Evolutionary conservation across 2,329 filamentous ascomycete genomes (phyloP).

Genomic region (Thielaviopsis ethacetica): DNA sequence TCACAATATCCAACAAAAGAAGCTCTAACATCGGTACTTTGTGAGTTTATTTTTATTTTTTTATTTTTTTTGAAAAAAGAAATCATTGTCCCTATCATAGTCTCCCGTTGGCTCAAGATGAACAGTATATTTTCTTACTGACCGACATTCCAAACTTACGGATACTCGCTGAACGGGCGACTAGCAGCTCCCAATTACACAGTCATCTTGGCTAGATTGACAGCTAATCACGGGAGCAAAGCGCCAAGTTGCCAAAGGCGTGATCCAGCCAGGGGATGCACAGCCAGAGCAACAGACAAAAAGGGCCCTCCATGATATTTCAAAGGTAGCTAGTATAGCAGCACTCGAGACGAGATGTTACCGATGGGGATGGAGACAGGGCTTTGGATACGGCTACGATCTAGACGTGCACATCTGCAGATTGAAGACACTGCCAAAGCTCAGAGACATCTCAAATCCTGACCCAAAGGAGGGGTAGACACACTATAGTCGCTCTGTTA

Average conservation of each 20-base stretch:
- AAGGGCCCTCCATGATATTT: too few relatives aligned
- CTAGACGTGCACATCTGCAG: neutral
- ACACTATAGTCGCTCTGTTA: neutral
- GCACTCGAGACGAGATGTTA: neutral
- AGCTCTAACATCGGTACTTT: too few relatives aligned
- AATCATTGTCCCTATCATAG: too few relatives aligned
- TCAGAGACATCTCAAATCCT: neutral
- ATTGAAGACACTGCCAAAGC: neutral
- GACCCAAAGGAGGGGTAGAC: neutral
- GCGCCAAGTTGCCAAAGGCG: neutral
- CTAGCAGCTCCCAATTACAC: neutral
- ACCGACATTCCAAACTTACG: neutral
- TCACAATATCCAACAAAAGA: too few relatives aligned
- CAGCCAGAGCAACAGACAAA: too few relatives aligned
- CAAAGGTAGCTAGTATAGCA: neutral
- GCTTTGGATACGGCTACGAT: neutral
- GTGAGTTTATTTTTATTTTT: too few relatives aligned
- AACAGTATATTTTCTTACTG: too few relatives aligned
- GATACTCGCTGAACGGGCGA: neutral
- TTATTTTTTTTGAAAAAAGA: too few relatives aligned
- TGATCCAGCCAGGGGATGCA: neutral
- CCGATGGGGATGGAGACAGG: neutral
- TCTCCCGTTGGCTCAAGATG: too few relatives aligned
- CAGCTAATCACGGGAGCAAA: neutral
- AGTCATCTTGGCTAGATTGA: neutral